Evolutionary conservation across 2,329 filamentous ascomycete genomes (phyloP), one percentile per base, ranked within the genome.

Genomic region (Fusarium brachygibbosum): DNA sequence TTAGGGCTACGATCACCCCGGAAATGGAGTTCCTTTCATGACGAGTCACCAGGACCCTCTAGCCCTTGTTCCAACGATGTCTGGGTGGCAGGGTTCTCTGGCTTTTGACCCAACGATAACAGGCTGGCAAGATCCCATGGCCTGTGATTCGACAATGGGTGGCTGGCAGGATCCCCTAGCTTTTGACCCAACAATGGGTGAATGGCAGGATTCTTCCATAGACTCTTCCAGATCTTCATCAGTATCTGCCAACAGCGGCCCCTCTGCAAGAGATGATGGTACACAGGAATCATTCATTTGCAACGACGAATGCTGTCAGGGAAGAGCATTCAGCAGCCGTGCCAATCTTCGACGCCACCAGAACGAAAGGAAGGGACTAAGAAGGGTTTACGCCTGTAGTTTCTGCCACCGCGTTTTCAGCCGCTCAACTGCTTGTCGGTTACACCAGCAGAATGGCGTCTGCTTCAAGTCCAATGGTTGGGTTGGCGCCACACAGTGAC

Each of bases 311-410:
- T 54, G 51, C 29, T 54, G 51, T 17, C 38, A 54, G 13, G 51
- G 51, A 35, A 54, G 51, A 45, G 28, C 38, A 4, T 54, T 54
- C 29, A 54, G 51, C 51, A 54, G 51, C 4, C 51, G 51, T 35
- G 38, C 51, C 38, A 54, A 54, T 25, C 51, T 54, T 35, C 51
- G 51, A 35, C 51, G 51, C 17, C 51, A 54, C 21, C 29, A 54
- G 38, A 54, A 54, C 38, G 51, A 54, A 29, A 44, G 21, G 17
- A 54, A 54, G 13, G 51, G 38, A 29, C 9, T 45, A 21, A 35
- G 51, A 45, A 44, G 51, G 21, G 38, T 54, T 19, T 54, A 54
- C 13, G 51, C 38, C 12, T 45, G 38, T 17, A 54, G 38, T 13
- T 35, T 54, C 21, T 54, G 51, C 31, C 38, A 54, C 17, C 51